Evolutionary conservation across 345 rosid species (phyloP), one percentile per base, ranked within the genome.

Genomic region (Ceriops tagal): DNA sequence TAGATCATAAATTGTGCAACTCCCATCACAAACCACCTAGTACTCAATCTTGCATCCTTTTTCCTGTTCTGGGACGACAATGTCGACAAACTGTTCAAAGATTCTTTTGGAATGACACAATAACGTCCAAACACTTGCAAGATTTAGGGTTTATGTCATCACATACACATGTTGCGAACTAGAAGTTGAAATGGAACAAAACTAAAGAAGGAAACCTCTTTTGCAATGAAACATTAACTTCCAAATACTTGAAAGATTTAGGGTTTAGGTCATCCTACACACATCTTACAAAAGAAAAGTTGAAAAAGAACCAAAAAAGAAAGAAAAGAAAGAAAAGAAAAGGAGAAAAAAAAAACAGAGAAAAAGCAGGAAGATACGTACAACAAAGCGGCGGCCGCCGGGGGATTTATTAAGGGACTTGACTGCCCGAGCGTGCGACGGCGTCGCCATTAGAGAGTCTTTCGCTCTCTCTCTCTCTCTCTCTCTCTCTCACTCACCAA

Each of bases 401-500:
- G 81, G 67, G 37, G 87, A 82, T 62, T 66, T 83, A 86, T 91
- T 93, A 75, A 93, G 95, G 16, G 92, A 89, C 81, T 93, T 93
- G 47, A 93, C 97, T 2, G 90, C 95, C 66, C 72, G 78, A 67
- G 96, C 91, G 43, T 93, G 89, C 11, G 82, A 72, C 5, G 65
- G 52, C 30, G 79, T 66, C 61, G 79, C 75, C 79, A 76, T 76
- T 20, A 2, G 43, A 57, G 24, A 5, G 61, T 3, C 28, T 58
- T 34, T 35, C 43, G 18, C 3, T 39, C 49, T 43, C 49, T 43
- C 19, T 43, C 49, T 43, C 35, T 10, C 27, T 65, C 47, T 51
- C 28, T 15, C 18, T 43, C 49, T 43, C 34, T 6, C 27, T 58
- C 47, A 34, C 28, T 8, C 49, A 11, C 49, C 2, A 15, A 43